Evolutionary conservation across 768 basidiomycete genomes (phyloP), one percentile per base, ranked within the genome.

Genomic region (Leccinum variicolor): DNA sequence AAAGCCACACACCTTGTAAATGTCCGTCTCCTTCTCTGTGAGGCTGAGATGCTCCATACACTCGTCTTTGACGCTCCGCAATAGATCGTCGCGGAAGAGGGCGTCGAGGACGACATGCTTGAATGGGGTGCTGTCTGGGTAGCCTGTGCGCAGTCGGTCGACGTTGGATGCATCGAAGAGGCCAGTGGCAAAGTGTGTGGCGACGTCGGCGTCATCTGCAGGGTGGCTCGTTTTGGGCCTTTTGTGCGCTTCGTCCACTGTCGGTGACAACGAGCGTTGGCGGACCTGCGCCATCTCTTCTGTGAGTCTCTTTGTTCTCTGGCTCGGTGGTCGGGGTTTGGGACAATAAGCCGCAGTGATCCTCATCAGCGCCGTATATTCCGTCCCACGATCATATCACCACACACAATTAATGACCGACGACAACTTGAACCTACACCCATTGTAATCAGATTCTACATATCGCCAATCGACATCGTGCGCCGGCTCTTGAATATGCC

Each of bases 11-110:
- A 90, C 92, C 86, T 92, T 94, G 84, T 98, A 98, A 63, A 98
- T 98, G 69, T 98, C 96, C 3, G 96, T 98, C 79, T 98, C 92
- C 76, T 97, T 98, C 76, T 94, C 87, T 3, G 89, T 82, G 70
- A 95, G 94, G 71, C 79, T 86, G 59, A 95, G 81, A 66, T 93
- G 84, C 52, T 77, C 74, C 55, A 90, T 73, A 64, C 90, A 92
- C 72, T 95, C 93, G 65, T 93, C 87, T 74, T 91, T 89, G 58
- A 93, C 93, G 31, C 81, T 80, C 65, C 79, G 78, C 31, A 98
- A 79, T 26, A 98, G 80, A 7, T 87, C 87, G 63, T 94, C 88
- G 65, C 89, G 85, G 73, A 98, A 90, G 19, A 98, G 79, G 64
- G 86, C 83, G 51, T 89, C 84, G 54, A 97, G 81, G 52, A 92